Evolutionary conservation across 257 asterid species (phyloP).

Genomic region (Prunella vulgaris): DNA sequence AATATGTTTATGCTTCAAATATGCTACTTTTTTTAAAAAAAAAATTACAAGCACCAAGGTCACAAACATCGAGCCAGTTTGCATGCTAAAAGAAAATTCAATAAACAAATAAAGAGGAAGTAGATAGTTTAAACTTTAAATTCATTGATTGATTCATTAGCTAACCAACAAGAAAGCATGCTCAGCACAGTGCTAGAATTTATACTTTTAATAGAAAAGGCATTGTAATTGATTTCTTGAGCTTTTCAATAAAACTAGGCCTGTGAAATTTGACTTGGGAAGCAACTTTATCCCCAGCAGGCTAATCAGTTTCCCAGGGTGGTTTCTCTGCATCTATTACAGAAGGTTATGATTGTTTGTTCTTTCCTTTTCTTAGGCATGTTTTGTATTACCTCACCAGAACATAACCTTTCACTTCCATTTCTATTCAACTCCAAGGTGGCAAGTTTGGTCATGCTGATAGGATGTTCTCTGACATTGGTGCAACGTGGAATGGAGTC

Average conservation of each 20-base stretch:
- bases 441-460: constrained; percentile 99
- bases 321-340: constrained; percentile 20
- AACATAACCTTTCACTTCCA: constrained; percentile 94
- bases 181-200: background rate
- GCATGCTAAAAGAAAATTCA: too few relatives aligned
- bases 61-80: too few relatives aligned
- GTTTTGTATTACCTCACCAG: constrained; percentile 88
- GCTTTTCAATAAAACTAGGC: constrained; percentile 4
- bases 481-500: constrained; percentile 95
- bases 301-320: background rate
- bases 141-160: constrained; percentile 6
- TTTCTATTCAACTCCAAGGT: constrained; percentile 96
- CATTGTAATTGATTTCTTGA: constrained; percentile 20
- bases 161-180: background rate
- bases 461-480: constrained; percentile 90
- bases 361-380: constrained; percentile 37
- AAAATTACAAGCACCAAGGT: too few relatives aligned
- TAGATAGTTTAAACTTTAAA: background rate
- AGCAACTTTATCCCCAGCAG: constrained; percentile 13
- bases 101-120: background rate
- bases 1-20: constrained; percentile 12
- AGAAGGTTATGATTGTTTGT: constrained; percentile 17
- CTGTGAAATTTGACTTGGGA: background rate
- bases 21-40: too few relatives aligned
- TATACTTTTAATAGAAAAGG: constrained; percentile 9